phyloP scores from a whole-genome alignment of 2,329 filamentous ascomycete genomes.

The Colletotrichum lupini region DNA sequence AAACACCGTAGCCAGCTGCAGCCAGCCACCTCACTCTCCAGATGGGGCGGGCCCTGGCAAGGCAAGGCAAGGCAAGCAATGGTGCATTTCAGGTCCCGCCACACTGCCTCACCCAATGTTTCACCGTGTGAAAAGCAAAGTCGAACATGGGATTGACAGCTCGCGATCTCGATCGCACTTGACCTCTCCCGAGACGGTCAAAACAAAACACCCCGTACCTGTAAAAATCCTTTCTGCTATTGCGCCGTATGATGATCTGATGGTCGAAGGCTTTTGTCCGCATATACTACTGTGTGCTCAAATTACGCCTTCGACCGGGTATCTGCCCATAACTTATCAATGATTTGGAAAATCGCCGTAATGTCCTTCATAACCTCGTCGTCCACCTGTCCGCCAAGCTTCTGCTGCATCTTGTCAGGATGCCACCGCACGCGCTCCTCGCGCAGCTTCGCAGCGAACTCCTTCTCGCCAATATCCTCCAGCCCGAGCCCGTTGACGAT shows the following conservation, averaged over 20 bases:
- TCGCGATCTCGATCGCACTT: background rate
- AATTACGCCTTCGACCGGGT: constrained; percentile 48
- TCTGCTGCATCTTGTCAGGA: constrained; percentile 96
- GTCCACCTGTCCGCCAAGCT: constrained; percentile 79
- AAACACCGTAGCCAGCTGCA: background rate
- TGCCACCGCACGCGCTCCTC: constrained; percentile 93
- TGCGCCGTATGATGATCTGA: constrained; percentile 14
- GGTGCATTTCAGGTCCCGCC: constrained; percentile 10
- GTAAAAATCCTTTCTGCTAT: background rate
- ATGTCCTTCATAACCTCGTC: constrained; percentile 79
- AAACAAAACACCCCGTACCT: background rate
- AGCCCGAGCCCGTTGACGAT: constrained; percentile 63
- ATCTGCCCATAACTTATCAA: constrained; percentile 85
- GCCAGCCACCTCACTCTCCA: background rate
- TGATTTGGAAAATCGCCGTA: constrained; percentile 90
- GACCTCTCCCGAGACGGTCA: background rate
- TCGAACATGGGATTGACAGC: background rate
- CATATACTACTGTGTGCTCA: background rate
- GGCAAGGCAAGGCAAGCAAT: background rate
- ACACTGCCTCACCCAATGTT: constrained; percentile 22
- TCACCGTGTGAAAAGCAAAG: constrained; percentile 25
- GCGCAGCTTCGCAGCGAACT: constrained; percentile 71
- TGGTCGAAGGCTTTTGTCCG: constrained; percentile 1
- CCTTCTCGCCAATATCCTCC: constrained; percentile 55
- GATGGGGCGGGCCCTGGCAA: background rate